Evolutionary conservation across 2,329 filamentous ascomycete genomes (phyloP).

Genomic region (Mollisia scopiformis): DNA sequence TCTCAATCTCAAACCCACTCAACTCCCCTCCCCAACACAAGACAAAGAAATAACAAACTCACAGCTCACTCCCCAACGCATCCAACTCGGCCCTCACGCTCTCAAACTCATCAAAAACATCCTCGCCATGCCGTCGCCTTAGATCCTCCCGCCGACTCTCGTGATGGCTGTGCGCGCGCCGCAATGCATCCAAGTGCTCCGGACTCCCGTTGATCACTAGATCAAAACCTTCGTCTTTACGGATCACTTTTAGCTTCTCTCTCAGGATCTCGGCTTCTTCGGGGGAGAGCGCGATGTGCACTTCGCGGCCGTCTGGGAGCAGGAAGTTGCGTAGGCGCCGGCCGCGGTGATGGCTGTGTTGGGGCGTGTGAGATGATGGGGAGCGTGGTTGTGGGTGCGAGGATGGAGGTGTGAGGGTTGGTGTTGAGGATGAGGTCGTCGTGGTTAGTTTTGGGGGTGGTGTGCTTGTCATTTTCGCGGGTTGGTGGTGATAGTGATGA

Average conservation of each 20-base stretch:
- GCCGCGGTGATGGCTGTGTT: slow-evolving; percentile 28
- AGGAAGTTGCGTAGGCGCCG: slow-evolving; percentile 55
- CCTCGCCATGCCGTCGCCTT: slow-evolving; percentile 49
- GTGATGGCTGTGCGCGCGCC: slow-evolving; percentile 56
- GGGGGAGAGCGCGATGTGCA: slow-evolving; percentile 58
- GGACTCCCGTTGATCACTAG: slow-evolving; percentile 60
- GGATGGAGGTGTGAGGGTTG: background rate
- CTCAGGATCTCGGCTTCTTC: slow-evolving; percentile 55
- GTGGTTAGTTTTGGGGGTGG: slow-evolving; percentile 25
- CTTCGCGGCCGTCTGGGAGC: slow-evolving; percentile 56
- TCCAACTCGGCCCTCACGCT: slow-evolving; percentile 55
- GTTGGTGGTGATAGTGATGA: too few relatives aligned
- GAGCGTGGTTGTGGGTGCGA: background rate
- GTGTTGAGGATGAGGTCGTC: background rate
- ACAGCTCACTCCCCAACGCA: slow-evolving; percentile 52
- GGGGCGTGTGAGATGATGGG: background rate
- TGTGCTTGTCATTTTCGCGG: background rate
- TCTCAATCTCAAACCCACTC: background rate
- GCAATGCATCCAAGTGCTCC: slow-evolving; percentile 50
- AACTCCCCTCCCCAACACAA: too few relatives aligned
- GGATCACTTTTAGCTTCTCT: slow-evolving; percentile 43
- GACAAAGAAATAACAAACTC: background rate
- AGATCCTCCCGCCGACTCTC: slow-evolving; percentile 49
- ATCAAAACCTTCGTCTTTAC: slow-evolving; percentile 47
- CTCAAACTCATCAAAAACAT: slow-evolving; percentile 58